These are phyloP conservation scores for Pelargonium fulgidum DNA, from an alignment of 441 rosid species.

Conservation along the genomic window DNA sequence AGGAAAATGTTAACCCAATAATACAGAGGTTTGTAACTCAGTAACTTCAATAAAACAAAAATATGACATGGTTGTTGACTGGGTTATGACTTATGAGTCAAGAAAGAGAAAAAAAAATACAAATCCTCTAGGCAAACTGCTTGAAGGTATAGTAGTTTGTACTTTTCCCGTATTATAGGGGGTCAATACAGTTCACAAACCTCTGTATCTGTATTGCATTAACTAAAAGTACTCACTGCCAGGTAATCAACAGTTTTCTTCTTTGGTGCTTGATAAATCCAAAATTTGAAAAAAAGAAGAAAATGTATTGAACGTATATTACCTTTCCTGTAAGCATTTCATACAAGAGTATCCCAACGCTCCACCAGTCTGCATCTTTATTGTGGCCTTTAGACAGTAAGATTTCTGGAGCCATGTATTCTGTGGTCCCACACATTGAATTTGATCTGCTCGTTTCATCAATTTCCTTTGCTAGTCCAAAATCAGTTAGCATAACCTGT, in stretches of 20 bases:
- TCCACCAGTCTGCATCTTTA: slow-evolving; percentile 81
- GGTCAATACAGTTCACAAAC: not conserved
- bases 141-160: no score
- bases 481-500: slow-evolving; percentile 71
- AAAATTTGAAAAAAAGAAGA: not conserved
- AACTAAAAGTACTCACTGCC: not conserved
- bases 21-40: not conserved
- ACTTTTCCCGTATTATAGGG: no score
- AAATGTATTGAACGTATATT: slow-evolving; percentile 2
- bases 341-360: slow-evolving; percentile 53
- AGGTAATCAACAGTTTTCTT: not conserved
- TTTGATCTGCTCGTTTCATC: slow-evolving; percentile 63
- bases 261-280: not conserved
- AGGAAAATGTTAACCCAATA: not conserved
- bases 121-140: no score
- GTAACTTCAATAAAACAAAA: no score
- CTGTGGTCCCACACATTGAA: slow-evolving; percentile 71
- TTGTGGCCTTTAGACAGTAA: slow-evolving; percentile 59
- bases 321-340: slow-evolving; percentile 81
- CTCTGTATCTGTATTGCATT: not conserved
- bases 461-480: slow-evolving; percentile 69
- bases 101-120: not conserved
- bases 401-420: slow-evolving; percentile 80
- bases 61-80: not conserved
- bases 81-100: not conserved